Evolutionary conservation across 2,329 filamentous ascomycete species (phyloP), one percentile per base, ranked within the genome.

Genomic region (Colletotrichum echinochloae): DNA sequence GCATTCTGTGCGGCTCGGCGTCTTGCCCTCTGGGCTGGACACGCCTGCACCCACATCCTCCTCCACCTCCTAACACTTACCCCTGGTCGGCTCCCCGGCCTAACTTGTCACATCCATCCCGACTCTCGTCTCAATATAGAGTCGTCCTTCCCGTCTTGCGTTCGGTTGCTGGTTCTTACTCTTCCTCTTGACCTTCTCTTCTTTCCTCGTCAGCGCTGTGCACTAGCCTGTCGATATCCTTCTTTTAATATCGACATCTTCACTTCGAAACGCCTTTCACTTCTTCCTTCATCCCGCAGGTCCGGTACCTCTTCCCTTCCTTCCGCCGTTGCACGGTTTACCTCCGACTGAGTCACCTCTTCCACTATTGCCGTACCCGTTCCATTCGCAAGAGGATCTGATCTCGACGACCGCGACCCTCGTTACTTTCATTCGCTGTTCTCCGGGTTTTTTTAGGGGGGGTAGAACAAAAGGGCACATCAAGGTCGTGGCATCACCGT

Each of bases 151-250:
- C 71, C 52, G 65, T 59, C 66, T 66, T 64, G 51, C 46, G 57
- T 60, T 68, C 59, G 35, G 55, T 54, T 68, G 55, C 60, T 28
- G 52, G 59, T 72, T 73, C 75, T 77, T 73, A 74, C 75, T 66
- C 73, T 76, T 70, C 76, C 75, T 74, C 74, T 76, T 72, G 75
- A 73, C 73, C 73, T 77, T 75, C 74, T 77, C 65, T 78, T 71
- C 74, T 76, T 78, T 75, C 74, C 74, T 78, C 76, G 77, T 79
- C 80, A 83, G 82, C 81, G 82, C 83, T 84, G 83, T 82, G 82
- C 83, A 84, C 83, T 84, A 81, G 82, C 80, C 80, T 81, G 83
- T 86, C 83, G 83, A 83, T 86, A 85, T 78, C 83, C 80, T 83
- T 87, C 82, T 83, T 70, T 86, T 86, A 81, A 83, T 79, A 83